Evolutionary conservation across 2,329 filamentous ascomycete genomes (phyloP).

Genomic region (Diaporthe sp.): DNA sequence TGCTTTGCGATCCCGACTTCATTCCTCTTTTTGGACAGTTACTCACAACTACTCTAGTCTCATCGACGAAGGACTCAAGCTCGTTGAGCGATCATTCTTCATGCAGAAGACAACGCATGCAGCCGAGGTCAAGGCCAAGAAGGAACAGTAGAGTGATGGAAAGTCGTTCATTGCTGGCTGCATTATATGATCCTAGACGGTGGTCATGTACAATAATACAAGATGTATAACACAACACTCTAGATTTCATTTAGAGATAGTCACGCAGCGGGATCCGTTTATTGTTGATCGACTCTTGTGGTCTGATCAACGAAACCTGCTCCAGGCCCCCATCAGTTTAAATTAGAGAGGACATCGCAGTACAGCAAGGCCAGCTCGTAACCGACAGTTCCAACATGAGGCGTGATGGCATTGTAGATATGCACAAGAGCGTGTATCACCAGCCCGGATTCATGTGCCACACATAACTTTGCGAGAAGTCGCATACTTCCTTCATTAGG

Average conservation of each 20-base stretch:
- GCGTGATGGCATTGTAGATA: not conserved
- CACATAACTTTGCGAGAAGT: not conserved
- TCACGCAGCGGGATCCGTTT: not conserved
- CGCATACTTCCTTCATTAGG: not conserved
- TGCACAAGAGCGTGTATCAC: not conserved
- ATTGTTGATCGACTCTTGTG: not conserved
- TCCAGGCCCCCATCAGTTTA: not conserved
- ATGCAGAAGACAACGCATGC: conserved; percentile 58
- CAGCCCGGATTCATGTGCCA: not conserved
- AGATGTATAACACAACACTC: conserved; percentile 24
- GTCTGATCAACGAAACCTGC: not conserved
- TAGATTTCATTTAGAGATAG: conserved; percentile 29
- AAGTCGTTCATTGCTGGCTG: not conserved
- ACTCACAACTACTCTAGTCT: conserved; percentile 58
- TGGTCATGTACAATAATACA: conserved; percentile 29
- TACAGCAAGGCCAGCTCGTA: too few relatives aligned
- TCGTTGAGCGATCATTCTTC: conserved; percentile 76
- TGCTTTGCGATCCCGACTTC: conserved; percentile 38
- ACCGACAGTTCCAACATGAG: not conserved
- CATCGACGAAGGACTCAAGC: conserved; percentile 87
- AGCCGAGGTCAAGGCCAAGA: conserved; percentile 58
- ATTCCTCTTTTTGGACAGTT: conserved; percentile 6
- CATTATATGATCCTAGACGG: conserved; percentile 33
- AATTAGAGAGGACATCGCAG: not conserved
- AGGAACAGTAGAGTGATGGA: conserved; percentile 57